A percentile compares a stretch with the other conserved stretches of the same genome.
phyloP scores from a whole-genome alignment of 2,329 filamentous ascomycete genomes.

The Phyllosticta capitalensis region DNA sequence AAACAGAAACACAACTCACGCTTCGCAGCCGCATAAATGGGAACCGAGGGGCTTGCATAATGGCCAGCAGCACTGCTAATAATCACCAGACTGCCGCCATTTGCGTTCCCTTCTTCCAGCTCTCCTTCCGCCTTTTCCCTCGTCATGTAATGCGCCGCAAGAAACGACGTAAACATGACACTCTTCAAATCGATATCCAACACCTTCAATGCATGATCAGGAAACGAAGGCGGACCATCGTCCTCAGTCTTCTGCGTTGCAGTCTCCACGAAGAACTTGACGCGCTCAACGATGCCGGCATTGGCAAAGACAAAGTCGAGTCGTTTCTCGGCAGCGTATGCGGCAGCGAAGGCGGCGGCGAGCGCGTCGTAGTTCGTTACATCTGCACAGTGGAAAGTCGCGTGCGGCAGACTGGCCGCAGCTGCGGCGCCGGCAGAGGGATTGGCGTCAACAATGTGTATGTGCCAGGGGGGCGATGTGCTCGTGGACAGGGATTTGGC shows the following conservation, averaged over 20 bases:
- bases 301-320: conserved; percentile 43
- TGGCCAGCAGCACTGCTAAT: conserved; percentile 30
- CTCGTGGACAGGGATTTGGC: conserved; percentile 29
- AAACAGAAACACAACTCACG: conserved; percentile 3
- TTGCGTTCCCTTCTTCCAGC: conserved; percentile 15
- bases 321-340: conserved; percentile 25
- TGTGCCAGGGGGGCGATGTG: conserved; percentile 25
- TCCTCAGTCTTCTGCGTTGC: conserved; percentile 24
- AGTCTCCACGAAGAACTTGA: conserved; percentile 24
- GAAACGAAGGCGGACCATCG: conserved; percentile 16
- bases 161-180: conserved; percentile 22
- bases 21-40: conserved; percentile 32
- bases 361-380: conserved; percentile 29
- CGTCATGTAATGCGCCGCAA: conserved; percentile 23
- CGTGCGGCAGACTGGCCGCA: conserved; percentile 17
- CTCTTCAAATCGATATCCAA: conserved; percentile 26
- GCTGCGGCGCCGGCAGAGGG: conserved; percentile 25
- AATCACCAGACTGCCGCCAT: conserved; percentile 24
- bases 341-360: conserved; percentile 27
- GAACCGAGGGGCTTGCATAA: conserved; percentile 27
- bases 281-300: conserved; percentile 35
- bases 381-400: conserved; percentile 32
- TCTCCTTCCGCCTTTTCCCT: conserved; percentile 17
- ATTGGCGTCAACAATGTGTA: conserved; percentile 35
- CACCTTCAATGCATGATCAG: conserved; percentile 26